Evolutionary conservation across 1,139 yeast species (phyloP).

Genomic region (Yamadazyma atmosphaerica): DNA sequence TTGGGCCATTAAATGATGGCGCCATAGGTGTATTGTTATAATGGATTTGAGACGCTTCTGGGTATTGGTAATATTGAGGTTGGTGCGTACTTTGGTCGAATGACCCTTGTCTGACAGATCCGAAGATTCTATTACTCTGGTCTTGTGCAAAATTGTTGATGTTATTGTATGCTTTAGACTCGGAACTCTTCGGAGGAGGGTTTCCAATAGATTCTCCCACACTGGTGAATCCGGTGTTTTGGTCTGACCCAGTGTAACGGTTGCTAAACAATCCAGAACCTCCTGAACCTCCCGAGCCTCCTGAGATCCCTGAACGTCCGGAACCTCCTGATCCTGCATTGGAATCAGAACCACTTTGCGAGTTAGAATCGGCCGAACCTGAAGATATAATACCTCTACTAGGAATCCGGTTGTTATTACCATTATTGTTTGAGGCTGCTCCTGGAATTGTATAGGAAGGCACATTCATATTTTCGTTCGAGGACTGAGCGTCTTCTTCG

Average conservation of each 20-base stretch:
- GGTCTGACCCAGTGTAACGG: slow-evolving; percentile 2
- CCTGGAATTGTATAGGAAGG: background rate
- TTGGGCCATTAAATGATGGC: background rate
- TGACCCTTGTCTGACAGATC: slow-evolving; percentile 8
- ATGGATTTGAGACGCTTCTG: slow-evolving; percentile 24
- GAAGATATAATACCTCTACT: background rate
- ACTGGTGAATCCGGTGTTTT: slow-evolving; percentile 10
- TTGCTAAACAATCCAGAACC: slow-evolving; percentile 8
- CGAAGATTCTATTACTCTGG: slow-evolving; percentile 20
- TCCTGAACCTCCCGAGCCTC: slow-evolving; percentile 1
- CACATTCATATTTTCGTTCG: background rate
- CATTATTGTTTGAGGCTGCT: slow-evolving; percentile 2
- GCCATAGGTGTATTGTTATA: slow-evolving; percentile 4
- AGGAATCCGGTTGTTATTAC: background rate
- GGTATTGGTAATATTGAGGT: slow-evolving; percentile 25
- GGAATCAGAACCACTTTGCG: slow-evolving; percentile 5
- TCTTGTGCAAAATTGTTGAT: slow-evolving; percentile 18
- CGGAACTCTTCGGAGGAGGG: background rate
- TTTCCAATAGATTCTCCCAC: slow-evolving; percentile 5
- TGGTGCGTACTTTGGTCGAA: slow-evolving; percentile 10
- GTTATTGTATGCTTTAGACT: slow-evolving; percentile 7
- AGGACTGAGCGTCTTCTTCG: slow-evolving; percentile 5
- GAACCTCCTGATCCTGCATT: slow-evolving; percentile 1
- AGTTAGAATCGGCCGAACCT: slow-evolving; percentile 1
- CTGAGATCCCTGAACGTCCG: slow-evolving; percentile 1